A percentile compares a stretch with the other conserved stretches of the same genome.
These are phyloP conservation scores for Colletotrichum sp. DNA, from an alignment of 2,329 filamentous ascomycete genomes.

Conservation along the genomic window DNA sequence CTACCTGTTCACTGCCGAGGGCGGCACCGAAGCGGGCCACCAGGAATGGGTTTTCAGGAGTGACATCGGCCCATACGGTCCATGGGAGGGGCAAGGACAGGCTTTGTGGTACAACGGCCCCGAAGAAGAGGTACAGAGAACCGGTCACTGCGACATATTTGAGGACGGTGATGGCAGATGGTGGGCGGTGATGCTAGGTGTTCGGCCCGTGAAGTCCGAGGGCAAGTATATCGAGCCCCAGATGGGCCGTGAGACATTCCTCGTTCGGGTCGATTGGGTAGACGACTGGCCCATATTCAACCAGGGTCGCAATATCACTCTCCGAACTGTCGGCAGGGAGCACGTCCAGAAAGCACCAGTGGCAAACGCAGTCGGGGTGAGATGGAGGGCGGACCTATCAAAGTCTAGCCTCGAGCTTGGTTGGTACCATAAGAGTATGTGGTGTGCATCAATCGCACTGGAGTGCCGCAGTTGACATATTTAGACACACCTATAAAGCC, in stretches of 20 bases:
- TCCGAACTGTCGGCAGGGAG: slow-evolving; percentile 37
- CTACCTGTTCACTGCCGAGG: slow-evolving; percentile 45
- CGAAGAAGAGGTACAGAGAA: slow-evolving; percentile 53
- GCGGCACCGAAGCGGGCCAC: slow-evolving; percentile 52
- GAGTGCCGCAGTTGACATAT: background rate
- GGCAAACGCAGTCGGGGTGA: slow-evolving; percentile 33
- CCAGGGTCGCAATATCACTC: slow-evolving; percentile 45
- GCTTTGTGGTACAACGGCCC: slow-evolving; percentile 51
- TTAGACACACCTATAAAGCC: slow-evolving; percentile 51
- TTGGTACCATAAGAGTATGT: slow-evolving; percentile 43
- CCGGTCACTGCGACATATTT: slow-evolving; percentile 54
- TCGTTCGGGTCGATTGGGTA: slow-evolving; percentile 53
- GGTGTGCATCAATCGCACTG: accelerated
- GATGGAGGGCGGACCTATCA: slow-evolving; percentile 38
- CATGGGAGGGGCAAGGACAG: slow-evolving; percentile 51
- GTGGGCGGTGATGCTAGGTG: slow-evolving; percentile 53
- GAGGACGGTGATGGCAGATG: slow-evolving; percentile 48
- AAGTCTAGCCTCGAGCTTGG: slow-evolving; percentile 32
- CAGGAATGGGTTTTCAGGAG: slow-evolving; percentile 58
- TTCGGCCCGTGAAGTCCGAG: slow-evolving; percentile 38
- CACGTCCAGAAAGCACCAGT: slow-evolving; percentile 20
- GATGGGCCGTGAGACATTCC: slow-evolving; percentile 52
- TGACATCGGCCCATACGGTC: slow-evolving; percentile 44
- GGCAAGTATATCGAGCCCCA: slow-evolving; percentile 41
- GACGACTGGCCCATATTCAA: slow-evolving; percentile 59